phyloP scores from a whole-genome alignment of 2,329 filamentous ascomycete species.

The Orbilia brochopaga region DNA sequence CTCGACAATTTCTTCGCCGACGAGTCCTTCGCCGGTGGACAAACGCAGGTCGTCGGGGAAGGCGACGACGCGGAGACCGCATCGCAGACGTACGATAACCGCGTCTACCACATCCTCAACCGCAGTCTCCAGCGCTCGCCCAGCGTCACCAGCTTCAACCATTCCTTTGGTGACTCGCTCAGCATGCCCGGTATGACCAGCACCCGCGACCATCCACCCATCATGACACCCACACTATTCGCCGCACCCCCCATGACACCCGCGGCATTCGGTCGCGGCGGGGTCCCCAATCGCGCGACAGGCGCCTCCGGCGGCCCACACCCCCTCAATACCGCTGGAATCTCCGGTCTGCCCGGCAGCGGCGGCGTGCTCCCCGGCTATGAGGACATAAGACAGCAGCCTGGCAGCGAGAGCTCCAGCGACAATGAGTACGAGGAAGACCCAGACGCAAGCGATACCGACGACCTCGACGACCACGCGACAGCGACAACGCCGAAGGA shows the following conservation, averaged over 20 bases:
- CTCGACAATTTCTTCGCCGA: constrained; percentile 66
- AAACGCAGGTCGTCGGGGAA: constrained; percentile 51
- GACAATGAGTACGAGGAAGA: constrained; percentile 50
- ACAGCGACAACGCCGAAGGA: constrained; percentile 43
- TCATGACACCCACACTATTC: constrained; percentile 55
- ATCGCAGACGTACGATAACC: constrained; percentile 55
- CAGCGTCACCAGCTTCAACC: constrained; percentile 55
- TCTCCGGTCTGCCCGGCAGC: not conserved
- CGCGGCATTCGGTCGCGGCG: constrained; percentile 37
- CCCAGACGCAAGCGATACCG: constrained; percentile 28
- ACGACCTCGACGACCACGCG: constrained; percentile 42
- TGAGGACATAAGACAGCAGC: constrained; percentile 14
- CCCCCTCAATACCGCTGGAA: constrained; percentile 10
- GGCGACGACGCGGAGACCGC: constrained; percentile 51
- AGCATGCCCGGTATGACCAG: constrained; percentile 50
- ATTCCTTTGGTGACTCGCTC: constrained; percentile 54
- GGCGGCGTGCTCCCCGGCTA: not conserved
- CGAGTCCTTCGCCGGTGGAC: constrained; percentile 57
- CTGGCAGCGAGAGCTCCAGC: constrained; percentile 45
- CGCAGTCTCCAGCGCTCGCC: constrained; percentile 54
- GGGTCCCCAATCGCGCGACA: constrained; percentile 25
- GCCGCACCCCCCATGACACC: constrained; percentile 53
- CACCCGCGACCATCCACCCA: constrained; percentile 51
- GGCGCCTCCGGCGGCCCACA: constrained; percentile 13
- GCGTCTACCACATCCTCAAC: constrained; percentile 55